Conservation (phyloP, 495 filamentous ascomycete species). For the Neurospora sp. region DNA sequence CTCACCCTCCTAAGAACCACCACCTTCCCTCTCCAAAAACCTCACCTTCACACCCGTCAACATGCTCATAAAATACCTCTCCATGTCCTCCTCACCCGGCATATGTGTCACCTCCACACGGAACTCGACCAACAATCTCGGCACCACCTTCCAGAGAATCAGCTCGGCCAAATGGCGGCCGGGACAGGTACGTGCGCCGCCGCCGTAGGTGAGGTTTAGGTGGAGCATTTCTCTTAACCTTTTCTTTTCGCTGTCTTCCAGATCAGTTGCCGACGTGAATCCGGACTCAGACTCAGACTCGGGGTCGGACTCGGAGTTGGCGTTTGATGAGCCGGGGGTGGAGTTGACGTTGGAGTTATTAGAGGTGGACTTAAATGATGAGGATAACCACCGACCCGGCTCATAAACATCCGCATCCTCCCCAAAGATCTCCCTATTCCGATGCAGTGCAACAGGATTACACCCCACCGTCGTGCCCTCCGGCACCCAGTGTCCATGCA, state of each 20-base stretch:
- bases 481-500: conserved; percentile 43
- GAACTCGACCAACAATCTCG: conserved; percentile 50
- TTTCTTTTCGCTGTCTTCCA: conserved; percentile 13
- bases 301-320: not conserved
- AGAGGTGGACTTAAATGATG: not conserved
- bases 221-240: conserved; percentile 29
- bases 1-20: not conserved
- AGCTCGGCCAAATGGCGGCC: conserved; percentile 55
- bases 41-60: conserved; percentile 25
- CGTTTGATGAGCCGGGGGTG: not conserved
- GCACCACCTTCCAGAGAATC: conserved; percentile 55
- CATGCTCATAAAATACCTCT: conserved; percentile 31
- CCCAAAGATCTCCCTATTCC: conserved; percentile 44
- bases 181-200: conserved; percentile 56
- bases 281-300: not conserved
- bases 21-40: conserved; percentile 4
- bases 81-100: conserved; percentile 13
- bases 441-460: conserved; percentile 50
- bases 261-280: no score
- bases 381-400: conserved; percentile 45
- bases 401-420: conserved; percentile 39
- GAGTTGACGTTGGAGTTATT: not conserved
- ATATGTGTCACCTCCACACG: conserved; percentile 27
- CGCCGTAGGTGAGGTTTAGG: conserved; percentile 46
- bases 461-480: conserved; percentile 48